These are phyloP conservation scores for Grosmannia clavigera DNA, from an alignment of 2,329 filamentous ascomycete species.

Conservation along the genomic window DNA sequence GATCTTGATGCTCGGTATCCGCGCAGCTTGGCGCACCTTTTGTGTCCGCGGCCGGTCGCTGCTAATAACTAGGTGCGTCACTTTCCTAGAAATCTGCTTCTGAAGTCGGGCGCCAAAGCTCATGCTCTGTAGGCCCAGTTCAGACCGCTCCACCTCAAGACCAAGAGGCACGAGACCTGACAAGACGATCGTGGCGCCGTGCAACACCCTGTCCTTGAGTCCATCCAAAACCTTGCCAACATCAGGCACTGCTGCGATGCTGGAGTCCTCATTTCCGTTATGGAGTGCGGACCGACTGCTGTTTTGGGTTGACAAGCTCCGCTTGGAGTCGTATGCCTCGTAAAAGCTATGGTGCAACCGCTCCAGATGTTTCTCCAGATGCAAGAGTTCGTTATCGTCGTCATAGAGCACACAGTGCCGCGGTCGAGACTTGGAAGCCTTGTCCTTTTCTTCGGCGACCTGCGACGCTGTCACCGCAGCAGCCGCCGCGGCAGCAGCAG, in stretches of 20 bases:
- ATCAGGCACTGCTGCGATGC: constrained; percentile 45
- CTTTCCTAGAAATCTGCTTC: constrained; percentile 43
- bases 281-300: constrained; percentile 9
- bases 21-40: constrained; percentile 79
- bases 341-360: constrained; percentile 72
- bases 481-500: constrained; percentile 34
- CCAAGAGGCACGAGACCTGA: constrained; percentile 83
- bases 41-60: constrained; percentile 65
- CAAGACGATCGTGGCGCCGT: constrained; percentile 67
- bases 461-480: constrained; percentile 6
- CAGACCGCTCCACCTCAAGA: constrained; percentile 64
- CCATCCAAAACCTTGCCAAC: constrained; percentile 72
- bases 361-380: constrained; percentile 64
- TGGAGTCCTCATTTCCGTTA: constrained; percentile 27
- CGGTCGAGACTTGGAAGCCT: constrained; percentile 19
- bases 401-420: constrained; percentile 73
- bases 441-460: constrained; percentile 3
- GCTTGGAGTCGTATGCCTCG: constrained; percentile 59
- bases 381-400: constrained; percentile 70
- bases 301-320: constrained; percentile 20
- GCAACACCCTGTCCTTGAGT: constrained; percentile 67
- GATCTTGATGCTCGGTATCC: constrained; percentile 72
- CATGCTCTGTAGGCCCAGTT: constrained; percentile 76
- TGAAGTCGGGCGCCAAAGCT: constrained; percentile 65
- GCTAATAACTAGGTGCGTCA: constrained; percentile 65